Evolutionary conservation across 306 rosid species (phyloP).

Genomic region (Begonia fuchsioides): DNA sequence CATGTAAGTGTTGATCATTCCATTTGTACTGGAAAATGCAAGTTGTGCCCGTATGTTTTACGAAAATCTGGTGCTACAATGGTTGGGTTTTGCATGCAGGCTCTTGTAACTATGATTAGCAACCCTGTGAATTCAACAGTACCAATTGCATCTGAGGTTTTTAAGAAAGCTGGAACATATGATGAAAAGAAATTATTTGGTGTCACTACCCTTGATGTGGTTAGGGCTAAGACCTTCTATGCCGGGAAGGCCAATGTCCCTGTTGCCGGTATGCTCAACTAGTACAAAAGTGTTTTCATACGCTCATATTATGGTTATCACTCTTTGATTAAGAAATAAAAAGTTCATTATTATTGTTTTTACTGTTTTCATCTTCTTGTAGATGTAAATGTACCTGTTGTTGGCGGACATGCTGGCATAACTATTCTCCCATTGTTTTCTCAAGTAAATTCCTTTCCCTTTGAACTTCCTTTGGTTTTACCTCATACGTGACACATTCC

Average conservation of each 20-base stretch:
- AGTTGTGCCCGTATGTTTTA: not conserved
- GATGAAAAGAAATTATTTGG: conserved; percentile 83
- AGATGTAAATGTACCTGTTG: conserved; percentile 94
- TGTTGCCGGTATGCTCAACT: conserved; percentile 50
- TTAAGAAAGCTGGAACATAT: conserved; percentile 84
- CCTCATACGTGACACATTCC: conserved; percentile 1
- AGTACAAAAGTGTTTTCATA: no score
- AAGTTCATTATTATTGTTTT: no score
- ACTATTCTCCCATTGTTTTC: conserved; percentile 96
- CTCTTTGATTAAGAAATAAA: no score
- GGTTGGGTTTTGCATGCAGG: conserved; percentile 23
- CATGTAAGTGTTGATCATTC: conserved; percentile 34
- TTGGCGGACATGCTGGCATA: conserved; percentile 96
- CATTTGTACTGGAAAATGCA: not conserved
- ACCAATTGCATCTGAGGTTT: conserved; percentile 93
- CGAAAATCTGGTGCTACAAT: not conserved
- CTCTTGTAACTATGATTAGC: conserved; percentile 87
- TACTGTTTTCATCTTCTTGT: conserved; percentile 16
- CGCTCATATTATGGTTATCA: no score
- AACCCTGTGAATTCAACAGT: conserved; percentile 97
- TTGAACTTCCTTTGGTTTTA: not conserved
- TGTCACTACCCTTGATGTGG: conserved; percentile 96
- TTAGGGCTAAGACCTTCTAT: conserved; percentile 90
- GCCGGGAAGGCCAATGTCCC: conserved; percentile 83
- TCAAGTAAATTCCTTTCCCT: conserved; percentile 34